Conservation (phyloP, 495 filamentous ascomycete species). For the Physcia stellaris region DNA sequence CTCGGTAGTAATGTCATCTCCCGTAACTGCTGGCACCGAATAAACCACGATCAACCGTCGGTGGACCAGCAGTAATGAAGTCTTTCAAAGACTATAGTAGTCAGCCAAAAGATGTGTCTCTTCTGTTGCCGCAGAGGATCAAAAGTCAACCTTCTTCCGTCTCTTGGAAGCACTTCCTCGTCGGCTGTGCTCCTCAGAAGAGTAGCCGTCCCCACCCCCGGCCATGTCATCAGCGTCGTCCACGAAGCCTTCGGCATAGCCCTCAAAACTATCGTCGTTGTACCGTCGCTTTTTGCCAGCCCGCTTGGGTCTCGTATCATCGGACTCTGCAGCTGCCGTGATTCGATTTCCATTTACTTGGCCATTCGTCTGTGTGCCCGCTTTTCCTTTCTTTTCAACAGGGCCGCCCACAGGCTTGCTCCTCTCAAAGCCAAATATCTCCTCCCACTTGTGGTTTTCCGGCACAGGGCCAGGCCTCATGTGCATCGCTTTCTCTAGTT, state of each 20-base stretch:
- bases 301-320: conserved; percentile 41
- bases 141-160: conserved; percentile 28
- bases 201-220: conserved; percentile 9
- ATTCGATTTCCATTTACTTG: conserved; percentile 18
- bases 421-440: conserved; percentile 45
- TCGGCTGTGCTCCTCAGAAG: conserved; percentile 13
- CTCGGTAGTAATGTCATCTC: no score
- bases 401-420: conserved; percentile 16
- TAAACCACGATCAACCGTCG: no score
- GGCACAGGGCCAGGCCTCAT: conserved; percentile 42
- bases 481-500: conserved; percentile 40
- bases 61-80: no score
- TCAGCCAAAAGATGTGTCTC: no score
- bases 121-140: no score
- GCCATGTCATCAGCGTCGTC: conserved; percentile 14
- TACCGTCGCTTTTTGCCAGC: conserved; percentile 49
- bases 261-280: conserved; percentile 52
- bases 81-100: no score
- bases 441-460: conserved; percentile 44
- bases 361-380: conserved; percentile 13
- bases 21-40: no score
- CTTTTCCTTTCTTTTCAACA: conserved; percentile 25
- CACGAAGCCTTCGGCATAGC: conserved; percentile 51
- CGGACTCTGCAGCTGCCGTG: conserved; percentile 16
- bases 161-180: conserved; percentile 21